Conservation (phyloP, 371 early-diverging fungal species). For the Mucor saturninus region DNA sequence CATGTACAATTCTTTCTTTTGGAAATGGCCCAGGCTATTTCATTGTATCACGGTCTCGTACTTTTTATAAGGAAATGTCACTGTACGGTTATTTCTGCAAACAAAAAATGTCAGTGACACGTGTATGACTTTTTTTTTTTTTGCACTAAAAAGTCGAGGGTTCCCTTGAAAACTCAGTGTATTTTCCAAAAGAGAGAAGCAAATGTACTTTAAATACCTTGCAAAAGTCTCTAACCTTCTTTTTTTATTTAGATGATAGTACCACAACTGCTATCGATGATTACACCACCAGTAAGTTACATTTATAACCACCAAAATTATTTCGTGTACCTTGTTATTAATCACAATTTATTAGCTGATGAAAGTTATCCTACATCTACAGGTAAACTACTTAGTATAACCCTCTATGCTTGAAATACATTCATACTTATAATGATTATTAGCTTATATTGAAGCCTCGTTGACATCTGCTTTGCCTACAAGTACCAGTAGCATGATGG, state of each 20-base stretch:
- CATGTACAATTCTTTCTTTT: neutral
- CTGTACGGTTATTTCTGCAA: neutral
- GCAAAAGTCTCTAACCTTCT: neutral
- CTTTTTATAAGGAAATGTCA: neutral
- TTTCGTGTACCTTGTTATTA: neutral
- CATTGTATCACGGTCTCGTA: neutral
- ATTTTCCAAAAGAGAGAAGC: neutral
- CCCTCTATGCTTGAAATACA: too few species aligned
- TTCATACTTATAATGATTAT: too few species aligned
- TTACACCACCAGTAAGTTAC: neutral
- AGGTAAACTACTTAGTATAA: neutral
- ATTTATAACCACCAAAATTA: neutral
- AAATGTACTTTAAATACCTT: neutral
- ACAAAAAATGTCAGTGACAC: neutral
- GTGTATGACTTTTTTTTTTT: neutral
- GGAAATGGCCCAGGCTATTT: neutral
- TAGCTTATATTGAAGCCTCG: neutral
- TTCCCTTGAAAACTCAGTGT: neutral
- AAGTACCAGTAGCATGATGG: neutral
- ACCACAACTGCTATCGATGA: neutral
- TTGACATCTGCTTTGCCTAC: neutral
- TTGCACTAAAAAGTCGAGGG: neutral
- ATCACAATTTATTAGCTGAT: neutral
- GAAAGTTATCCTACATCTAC: slow-evolving; percentile 3
- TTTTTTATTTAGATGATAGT: neutral